Conservation (phyloP, 371 early-diverging fungal genomes). For the Syncephalastrum sp. region DNA sequence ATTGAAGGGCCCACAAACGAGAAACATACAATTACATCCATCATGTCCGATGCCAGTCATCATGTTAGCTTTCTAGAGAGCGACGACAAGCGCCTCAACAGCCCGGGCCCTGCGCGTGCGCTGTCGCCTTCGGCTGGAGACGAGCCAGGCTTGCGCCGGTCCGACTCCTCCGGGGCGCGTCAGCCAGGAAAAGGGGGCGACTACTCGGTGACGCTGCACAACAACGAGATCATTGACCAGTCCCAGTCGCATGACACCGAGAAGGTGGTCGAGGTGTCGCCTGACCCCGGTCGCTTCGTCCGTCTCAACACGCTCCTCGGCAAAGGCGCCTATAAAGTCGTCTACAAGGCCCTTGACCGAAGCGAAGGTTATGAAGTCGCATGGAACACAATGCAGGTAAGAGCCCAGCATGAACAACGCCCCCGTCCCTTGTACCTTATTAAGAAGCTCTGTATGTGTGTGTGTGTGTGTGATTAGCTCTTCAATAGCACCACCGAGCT, state of each 20-base stretch:
- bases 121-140: too few relatives aligned
- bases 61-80: too few relatives aligned
- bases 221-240: slow-evolving; percentile 44
- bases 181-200: not conserved
- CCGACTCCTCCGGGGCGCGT: too few relatives aligned
- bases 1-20: too few relatives aligned
- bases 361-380: slow-evolving; percentile 86
- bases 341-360: slow-evolving; percentile 78
- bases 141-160: too few relatives aligned
- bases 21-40: too few relatives aligned
- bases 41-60: too few relatives aligned
- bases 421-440: not conserved
- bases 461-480: not conserved
- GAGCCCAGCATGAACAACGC: slow-evolving; percentile 6
- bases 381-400: slow-evolving; percentile 66
- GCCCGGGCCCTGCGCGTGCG: too few relatives aligned
- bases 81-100: too few relatives aligned
- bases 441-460: not conserved
- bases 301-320: slow-evolving; percentile 44
- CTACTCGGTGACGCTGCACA: not conserved
- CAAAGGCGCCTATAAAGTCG: slow-evolving; percentile 77
- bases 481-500: slow-evolving; percentile 37
- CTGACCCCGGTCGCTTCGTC: slow-evolving; percentile 40
- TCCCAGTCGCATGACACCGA: slow-evolving; percentile 40
- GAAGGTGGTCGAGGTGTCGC: slow-evolving; percentile 45